Evolutionary conservation across 2,329 filamentous ascomycete species (phyloP), one percentile per base, ranked within the genome.

Genomic region (Colletotrichum sp.): DNA sequence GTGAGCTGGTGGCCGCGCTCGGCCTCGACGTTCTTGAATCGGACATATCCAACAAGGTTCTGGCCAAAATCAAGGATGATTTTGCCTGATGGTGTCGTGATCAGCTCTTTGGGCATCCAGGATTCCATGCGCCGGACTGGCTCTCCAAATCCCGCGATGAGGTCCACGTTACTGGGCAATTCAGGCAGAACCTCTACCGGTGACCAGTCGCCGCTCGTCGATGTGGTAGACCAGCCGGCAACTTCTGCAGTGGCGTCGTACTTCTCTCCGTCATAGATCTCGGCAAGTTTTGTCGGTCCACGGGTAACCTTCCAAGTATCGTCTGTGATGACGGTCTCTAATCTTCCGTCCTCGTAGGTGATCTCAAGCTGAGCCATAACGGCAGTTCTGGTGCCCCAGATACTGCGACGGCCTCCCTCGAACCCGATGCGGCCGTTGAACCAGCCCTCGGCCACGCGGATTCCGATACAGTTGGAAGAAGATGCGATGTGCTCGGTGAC

Each of bases 371-470:
- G 69, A 0, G 76, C 68, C 1, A 75, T 9, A 5, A 75, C 28
- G 8, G 63, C 76, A 13, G 70, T 70, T 4, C 52, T 64, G 0
- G 57, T 24, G 13, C 76, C 76, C 72, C 73, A 87, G 8, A 84
- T 79, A 49, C 81, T 81, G 7, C 82, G 78, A 13, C 44, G 65
- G 3, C 68, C 72, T n/a, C 76, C 76, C 0, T 72, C 68, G 49
- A 76, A 72, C 0, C 76, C 74, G 4, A 86, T 77, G 16, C 84
- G 79, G 13, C 84, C 84, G 64, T 78, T 76, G 67, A 83, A 88
- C 88, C 87, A 89, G 3, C 87, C 87, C 78, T 87, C 86, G 6
- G 83, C 88, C 26, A 90, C 83, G 16, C 85, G 83, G 5, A 85
- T 82, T 1, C 83, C 85, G 39, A 90, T 80, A 0, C 81, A 81